phyloP scores from a whole-genome alignment of 441 rosid genomes.

The Corymbia citriodora region DNA sequence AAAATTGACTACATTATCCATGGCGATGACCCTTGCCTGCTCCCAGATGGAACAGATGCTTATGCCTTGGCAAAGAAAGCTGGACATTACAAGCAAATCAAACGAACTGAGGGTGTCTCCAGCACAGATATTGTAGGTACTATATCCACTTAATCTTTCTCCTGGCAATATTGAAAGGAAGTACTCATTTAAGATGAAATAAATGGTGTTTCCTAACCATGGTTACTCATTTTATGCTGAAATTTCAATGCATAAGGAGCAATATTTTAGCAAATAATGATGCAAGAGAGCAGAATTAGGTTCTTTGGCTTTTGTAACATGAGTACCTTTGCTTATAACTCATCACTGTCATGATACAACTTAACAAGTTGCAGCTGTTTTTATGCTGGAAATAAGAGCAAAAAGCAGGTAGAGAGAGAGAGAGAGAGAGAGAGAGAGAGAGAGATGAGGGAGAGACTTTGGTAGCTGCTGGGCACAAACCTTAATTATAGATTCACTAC shows the following conservation, averaged over 20 bases:
- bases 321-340: not conserved
- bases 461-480: not conserved
- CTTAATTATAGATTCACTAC: not conserved
- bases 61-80: constrained; percentile 87
- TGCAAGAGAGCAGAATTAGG: not conserved
- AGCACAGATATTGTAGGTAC: constrained; percentile 99
- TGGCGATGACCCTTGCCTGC: constrained; percentile 96
- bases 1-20: constrained; percentile 90
- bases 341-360: not conserved
- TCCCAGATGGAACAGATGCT: constrained; percentile 98
- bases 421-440: not conserved
- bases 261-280: not conserved
- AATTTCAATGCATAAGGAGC: not conserved
- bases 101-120: constrained; percentile 98
- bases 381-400: not conserved
- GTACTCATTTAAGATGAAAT: not conserved
- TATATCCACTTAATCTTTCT: constrained; percentile 9
- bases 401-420: not conserved
- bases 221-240: not conserved
- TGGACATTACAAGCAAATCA: constrained; percentile 95
- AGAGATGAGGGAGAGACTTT: not conserved
- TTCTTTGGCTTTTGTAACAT: not conserved
- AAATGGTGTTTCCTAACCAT: not conserved
- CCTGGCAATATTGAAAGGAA: not conserved
- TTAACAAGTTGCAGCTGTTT: not conserved